Evolutionary conservation across 352 stramenopile species (phyloP), one percentile per base, ranked within the genome.

Genomic region (Pythium oligandrum): DNA sequence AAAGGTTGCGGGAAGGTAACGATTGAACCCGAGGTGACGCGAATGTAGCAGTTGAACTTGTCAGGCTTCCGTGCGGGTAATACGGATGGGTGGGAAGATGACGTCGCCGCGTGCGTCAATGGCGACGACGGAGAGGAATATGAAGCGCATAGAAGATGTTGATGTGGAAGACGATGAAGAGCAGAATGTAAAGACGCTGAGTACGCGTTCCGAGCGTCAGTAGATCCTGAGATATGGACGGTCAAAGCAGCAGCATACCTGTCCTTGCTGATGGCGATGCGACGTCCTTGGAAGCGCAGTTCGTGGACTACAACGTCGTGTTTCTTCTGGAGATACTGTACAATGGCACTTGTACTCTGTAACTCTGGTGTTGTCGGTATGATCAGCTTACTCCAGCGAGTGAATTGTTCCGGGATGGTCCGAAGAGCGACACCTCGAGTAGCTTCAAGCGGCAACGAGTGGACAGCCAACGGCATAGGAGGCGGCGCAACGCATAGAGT

Each of bases 331-430:
- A 82, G 51, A 44, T 68, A 78, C 17, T 61, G 44, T 26, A 69
- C 44, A 32, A 81, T 50, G 0, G 51, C 49, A 5, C 56, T 51
- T 0, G 60, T 50, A 9, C 42, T 61, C 38, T 71, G 57, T 0
- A 78, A 32, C 6, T 60, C 66, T 37, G 52, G 40, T 0, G 60
- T 62, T 3, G 48, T 10, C 1, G 71, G 69, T 1, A 78, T 32
- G 4, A 33, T 44, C 12, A 82, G 55, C 40, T 73, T 73, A 32
- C 53, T 69, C 71, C 68, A 78, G 8, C 48, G 52, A 6, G 69
- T 70, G 9, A 68, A 63, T n/a, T 59, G 17, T 1, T 75, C 66
- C 9, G 67, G 68, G n/a, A 70, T 50, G 0, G 55, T 44, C 35
- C 67, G 63, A 26, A 82, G 43, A 0, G 60, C 44, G 0, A 53